Evolutionary conservation across 2,329 filamentous ascomycete species (phyloP).

Genomic region (Colletotrichum plurivorum): DNA sequence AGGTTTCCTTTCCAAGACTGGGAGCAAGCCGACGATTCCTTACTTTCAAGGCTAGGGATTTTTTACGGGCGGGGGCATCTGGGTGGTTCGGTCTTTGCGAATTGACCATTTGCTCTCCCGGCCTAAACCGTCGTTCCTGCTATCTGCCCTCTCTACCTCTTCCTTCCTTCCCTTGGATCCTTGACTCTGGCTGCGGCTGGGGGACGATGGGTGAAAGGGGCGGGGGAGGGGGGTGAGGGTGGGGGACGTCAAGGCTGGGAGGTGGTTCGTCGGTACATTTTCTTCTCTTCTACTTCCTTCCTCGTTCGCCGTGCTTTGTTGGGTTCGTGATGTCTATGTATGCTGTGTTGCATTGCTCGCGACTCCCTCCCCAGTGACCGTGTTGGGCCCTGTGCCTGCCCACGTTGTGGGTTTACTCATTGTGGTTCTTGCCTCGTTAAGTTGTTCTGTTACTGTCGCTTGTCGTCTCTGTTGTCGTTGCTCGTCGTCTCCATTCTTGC

Average conservation of each 20-base stretch:
- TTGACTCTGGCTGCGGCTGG: constrained; percentile 40
- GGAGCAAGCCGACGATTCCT: constrained; percentile 44
- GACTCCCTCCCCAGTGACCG: no score
- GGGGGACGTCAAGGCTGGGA: constrained; percentile 52
- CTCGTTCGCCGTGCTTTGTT: background rate
- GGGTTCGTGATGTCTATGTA: background rate
- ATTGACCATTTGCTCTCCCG: constrained; percentile 62
- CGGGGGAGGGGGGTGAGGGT: no score
- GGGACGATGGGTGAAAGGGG: constrained; percentile 37
- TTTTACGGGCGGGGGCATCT: constrained; percentile 47
- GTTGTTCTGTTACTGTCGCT: no score
- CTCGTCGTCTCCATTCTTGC: no score
- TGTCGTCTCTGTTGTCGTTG: no score
- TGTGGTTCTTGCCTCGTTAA: no score
- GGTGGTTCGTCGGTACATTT: constrained; percentile 60
- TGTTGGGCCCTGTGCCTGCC: no score
- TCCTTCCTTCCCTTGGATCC: background rate
- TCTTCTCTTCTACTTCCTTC: background rate
- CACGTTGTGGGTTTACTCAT: no score
- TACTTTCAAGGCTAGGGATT: constrained; percentile 45
- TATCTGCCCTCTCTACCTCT: constrained; percentile 48
- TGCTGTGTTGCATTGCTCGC: no score
- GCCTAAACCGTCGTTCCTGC: constrained; percentile 49
- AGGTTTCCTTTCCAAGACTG: no score
- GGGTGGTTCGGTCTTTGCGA: constrained; percentile 51